Percentiles rank a stretch among this genome's conserved stretches.
phyloP scores from a whole-genome alignment of 2,329 filamentous ascomycete species.

The Whalleya microplaca region DNA sequence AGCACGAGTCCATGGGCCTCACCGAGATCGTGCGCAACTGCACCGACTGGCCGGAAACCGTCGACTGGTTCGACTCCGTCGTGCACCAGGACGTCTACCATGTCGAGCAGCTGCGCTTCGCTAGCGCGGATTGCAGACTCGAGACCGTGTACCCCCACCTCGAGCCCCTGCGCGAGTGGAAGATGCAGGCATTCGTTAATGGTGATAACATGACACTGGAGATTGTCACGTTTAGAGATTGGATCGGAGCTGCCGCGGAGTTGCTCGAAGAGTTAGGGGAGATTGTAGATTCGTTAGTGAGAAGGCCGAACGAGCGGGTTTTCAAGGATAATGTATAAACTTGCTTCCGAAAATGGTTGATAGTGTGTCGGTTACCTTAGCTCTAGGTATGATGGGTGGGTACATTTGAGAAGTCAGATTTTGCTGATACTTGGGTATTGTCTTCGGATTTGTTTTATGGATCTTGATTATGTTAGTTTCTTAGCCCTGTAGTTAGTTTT shows the following conservation, averaged over 20 bases:
- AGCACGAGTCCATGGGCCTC: constrained; percentile 59
- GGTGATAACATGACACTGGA: constrained; percentile 58
- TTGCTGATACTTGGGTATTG: too few relatives aligned
- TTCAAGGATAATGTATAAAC: too few relatives aligned
- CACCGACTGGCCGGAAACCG: constrained; percentile 47
- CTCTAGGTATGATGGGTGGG: too few relatives aligned
- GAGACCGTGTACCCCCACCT: constrained; percentile 64
- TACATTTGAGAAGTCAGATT: too few relatives aligned
- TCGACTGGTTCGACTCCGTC: constrained; percentile 56
- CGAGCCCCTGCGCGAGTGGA: constrained; percentile 60
- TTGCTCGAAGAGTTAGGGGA: constrained; percentile 54
- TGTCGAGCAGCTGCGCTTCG: constrained; percentile 56
- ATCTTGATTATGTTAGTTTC: neutral
- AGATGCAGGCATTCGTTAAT: constrained; percentile 63
- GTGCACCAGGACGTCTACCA: constrained; percentile 65
- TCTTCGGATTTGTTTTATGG: too few relatives aligned
- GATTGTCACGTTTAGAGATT: constrained; percentile 62
- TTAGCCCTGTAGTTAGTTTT: too few relatives aligned
- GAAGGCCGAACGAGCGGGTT: constrained; percentile 37
- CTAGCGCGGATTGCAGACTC: constrained; percentile 45
- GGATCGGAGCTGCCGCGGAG: constrained; percentile 53
- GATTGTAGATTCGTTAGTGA: constrained; percentile 46
- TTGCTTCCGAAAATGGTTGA: neutral
- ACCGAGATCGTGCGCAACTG: constrained; percentile 55
- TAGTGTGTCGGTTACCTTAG: too few relatives aligned